Evolutionary conservation across 306 rosid genomes (phyloP), one percentile per base, ranked within the genome.

Genomic region (Calophaca sinica): DNA sequence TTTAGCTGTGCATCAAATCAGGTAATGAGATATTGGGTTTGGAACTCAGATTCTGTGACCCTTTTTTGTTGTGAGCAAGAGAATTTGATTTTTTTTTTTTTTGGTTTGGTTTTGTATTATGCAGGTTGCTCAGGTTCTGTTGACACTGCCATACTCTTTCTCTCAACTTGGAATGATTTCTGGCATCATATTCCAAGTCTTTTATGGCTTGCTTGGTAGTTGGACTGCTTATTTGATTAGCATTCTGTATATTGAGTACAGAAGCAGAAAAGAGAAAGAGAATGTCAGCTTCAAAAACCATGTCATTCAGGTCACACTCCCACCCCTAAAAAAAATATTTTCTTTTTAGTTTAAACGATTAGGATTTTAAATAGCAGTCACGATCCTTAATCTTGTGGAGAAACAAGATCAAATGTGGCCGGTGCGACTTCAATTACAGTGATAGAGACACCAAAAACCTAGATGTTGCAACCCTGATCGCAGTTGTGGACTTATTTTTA

Each of bases 171-270:
- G 98, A 10, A 86, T 91, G 86, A 72, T 89, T 32, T 94, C 98
- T 45, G 98, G 98, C 4, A 71, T 94, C 75, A 73, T 89, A 42
- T 74, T 94, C 15, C 98, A 94, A 80, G 42, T 94, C 60, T 91
- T 94, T 51, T 94, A 94, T 68, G 98, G 98, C 11, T n/a, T 94
- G 29, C 31, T 94, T 45, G 98, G 98, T 12, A 89, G 98, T 81
- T 94, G 98, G 98, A 91, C 98, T 62, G 98, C 98, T 53, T 94
- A 91, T 81, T 78, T 94, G 70, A 94, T 94, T 62, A 94, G 98
- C 80, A 54, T 89, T 84, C 97, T 94, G 41, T 94, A 94, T 74
- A 74, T 94, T 2, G 98, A 94, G 84, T 91, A 87, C 81, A 84
- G 98, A 71, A 94, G 62, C 76, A 81, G 97, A 31, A 91, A 89